phyloP scores from a whole-genome alignment of 129 eudicot species.

The Artemisia annua region DNA sequence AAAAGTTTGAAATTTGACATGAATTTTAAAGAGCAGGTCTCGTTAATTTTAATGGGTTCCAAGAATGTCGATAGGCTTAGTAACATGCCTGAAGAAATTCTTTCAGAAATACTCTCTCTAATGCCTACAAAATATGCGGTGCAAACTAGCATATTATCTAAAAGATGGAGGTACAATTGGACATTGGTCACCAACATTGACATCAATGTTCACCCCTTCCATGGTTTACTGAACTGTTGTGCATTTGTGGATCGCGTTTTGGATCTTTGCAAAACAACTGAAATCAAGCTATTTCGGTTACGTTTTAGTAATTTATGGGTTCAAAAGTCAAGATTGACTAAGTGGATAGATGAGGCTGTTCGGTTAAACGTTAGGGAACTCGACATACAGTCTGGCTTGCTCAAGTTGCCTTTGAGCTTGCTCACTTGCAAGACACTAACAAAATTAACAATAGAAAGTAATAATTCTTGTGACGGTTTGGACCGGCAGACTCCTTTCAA shows the following conservation, averaged over 20 bases:
- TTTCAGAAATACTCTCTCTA: constrained; percentile 20
- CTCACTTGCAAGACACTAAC: constrained; percentile 12
- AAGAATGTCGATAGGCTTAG: constrained; percentile 16
- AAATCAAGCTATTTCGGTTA: neutral
- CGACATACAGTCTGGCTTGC: neutral
- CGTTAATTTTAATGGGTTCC: neutral
- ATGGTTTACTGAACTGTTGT: neutral
- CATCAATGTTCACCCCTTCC: constrained; percentile 3
- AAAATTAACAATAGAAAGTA: constrained; percentile 1
- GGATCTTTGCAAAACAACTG: neutral
- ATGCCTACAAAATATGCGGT: constrained; percentile 25
- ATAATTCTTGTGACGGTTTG: neutral
- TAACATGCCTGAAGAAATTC: constrained; percentile 20
- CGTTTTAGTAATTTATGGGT: neutral
- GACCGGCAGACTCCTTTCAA: neutral
- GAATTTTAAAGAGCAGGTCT: too few species aligned
- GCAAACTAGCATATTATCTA: constrained; percentile 26
- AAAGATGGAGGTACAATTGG: constrained; percentile 26
- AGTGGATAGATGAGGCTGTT: constrained; percentile 21
- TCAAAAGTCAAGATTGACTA: neutral
- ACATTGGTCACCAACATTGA: constrained; percentile 15
- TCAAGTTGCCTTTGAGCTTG: neutral
- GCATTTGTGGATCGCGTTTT: constrained; percentile 15
- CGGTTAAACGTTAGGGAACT: neutral
- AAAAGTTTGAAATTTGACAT: too few species aligned